These are phyloP conservation scores for Xylariaceae sp. DNA, from an alignment of 2,329 filamentous ascomycete genomes.

Conservation along the genomic window DNA sequence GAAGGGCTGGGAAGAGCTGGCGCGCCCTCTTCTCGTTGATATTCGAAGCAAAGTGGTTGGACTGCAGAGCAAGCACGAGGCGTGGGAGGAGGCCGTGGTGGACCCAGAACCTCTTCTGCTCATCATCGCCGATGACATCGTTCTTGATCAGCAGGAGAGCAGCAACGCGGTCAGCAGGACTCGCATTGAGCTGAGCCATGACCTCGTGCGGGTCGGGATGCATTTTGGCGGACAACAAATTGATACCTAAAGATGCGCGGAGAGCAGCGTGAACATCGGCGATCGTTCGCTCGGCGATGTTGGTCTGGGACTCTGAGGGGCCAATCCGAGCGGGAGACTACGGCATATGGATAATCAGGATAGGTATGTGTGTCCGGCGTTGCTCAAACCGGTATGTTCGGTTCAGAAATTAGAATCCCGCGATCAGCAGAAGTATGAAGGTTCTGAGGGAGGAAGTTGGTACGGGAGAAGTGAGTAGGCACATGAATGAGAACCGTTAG, in stretches of 20 bases:
- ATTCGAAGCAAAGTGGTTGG: constrained; percentile 29
- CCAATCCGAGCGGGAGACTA: not conserved
- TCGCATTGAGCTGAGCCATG: constrained; percentile 40
- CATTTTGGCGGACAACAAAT: constrained; percentile 21
- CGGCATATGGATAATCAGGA: not conserved
- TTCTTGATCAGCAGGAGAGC: constrained; percentile 76
- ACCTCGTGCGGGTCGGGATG: constrained; percentile 26
- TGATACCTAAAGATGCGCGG: constrained; percentile 6
- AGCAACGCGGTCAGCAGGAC: constrained; percentile 48
- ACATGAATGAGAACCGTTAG: no score
- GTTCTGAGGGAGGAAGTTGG: no score
- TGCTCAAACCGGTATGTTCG: not conserved
- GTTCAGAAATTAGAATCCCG: not conserved
- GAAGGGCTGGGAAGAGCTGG: constrained; percentile 32
- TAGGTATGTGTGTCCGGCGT: constrained; percentile 3
- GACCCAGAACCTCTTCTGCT: constrained; percentile 79
- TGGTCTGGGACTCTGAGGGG: not conserved
- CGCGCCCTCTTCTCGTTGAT: constrained; percentile 39
- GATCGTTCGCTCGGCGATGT: not conserved
- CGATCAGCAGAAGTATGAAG: no score
- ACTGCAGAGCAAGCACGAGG: constrained; percentile 44
- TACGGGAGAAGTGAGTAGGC: no score
- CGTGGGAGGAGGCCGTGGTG: constrained; percentile 61
- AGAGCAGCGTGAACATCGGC: constrained; percentile 3
- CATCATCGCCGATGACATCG: constrained; percentile 79